phyloP scores from a whole-genome alignment of 495 filamentous ascomycete species.

The Aspergillus kassunensis region DNA sequence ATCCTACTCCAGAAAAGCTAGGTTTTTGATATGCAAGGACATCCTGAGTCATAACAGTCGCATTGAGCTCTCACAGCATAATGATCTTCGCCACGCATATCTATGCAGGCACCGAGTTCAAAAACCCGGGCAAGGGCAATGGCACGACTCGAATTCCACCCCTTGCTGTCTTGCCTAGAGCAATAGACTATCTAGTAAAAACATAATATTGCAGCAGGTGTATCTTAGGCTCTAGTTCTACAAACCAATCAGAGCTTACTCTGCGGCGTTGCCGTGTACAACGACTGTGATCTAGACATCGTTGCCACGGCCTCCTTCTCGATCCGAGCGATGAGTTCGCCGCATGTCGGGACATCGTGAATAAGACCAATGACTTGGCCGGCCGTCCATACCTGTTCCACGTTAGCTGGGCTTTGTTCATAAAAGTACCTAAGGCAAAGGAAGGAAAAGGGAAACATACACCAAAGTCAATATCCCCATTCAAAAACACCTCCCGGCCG shows the following conservation, averaged over 20 bases:
- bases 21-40: slow-evolving; percentile 4
- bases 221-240: slow-evolving; percentile 8
- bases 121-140: no score
- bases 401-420: background rate
- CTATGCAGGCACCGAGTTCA: slow-evolving; percentile 4
- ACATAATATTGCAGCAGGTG: background rate
- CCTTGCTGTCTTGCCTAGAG: slow-evolving; percentile 6
- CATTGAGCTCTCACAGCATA: no score
- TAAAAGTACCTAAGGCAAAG: background rate
- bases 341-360: slow-evolving; percentile 65
- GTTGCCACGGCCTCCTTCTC: slow-evolving; percentile 61
- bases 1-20: background rate
- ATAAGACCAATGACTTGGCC: slow-evolving; percentile 69
- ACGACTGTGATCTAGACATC: slow-evolving; percentile 32
- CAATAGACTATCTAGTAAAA: background rate
- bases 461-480: slow-evolving; percentile 85
- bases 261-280: slow-evolving; percentile 33
- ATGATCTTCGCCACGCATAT: background rate
- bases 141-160: background rate
- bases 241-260: slow-evolving; percentile 35
- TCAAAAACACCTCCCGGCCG: slow-evolving; percentile 85
- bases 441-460: slow-evolving; percentile 48
- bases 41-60: no score
- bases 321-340: slow-evolving; percentile 53
- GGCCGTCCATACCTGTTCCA: slow-evolving; percentile 60